phyloP scores from a whole-genome alignment of 306 rosid species.

The Citrullus amarus region DNA sequence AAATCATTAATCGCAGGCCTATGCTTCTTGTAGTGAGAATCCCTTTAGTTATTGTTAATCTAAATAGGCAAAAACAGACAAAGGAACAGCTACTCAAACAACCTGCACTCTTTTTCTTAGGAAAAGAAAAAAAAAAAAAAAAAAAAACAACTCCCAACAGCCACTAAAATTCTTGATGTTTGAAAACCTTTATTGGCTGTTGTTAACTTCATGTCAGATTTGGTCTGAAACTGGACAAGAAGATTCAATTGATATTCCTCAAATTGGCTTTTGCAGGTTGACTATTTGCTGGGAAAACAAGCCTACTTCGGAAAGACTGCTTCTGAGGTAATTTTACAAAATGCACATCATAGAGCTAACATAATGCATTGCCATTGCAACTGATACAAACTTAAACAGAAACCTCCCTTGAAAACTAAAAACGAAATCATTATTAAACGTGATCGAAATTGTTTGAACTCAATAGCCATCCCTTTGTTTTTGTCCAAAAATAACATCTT shows the following conservation, averaged over 20 bases:
- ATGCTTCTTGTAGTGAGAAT: background rate
- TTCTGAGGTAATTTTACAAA: constrained; percentile 56
- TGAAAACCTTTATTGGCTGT: background rate
- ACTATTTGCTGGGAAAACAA: constrained; percentile 79
- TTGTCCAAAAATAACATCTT: background rate
- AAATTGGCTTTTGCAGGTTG: constrained; percentile 44
- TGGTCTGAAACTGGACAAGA: background rate
- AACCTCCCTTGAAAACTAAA: background rate
- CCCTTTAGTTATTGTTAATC: background rate
- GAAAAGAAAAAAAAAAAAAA: background rate
- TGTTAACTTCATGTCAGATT: background rate
- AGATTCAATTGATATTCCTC: background rate
- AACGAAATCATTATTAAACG: background rate
- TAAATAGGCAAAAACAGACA: no score
- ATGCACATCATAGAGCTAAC: background rate
- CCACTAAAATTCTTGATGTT: background rate
- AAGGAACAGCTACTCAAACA: background rate
- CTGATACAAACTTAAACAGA: background rate
- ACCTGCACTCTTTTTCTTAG: background rate
- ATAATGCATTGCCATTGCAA: background rate
- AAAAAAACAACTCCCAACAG: background rate
- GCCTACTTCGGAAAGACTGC: constrained; percentile 76
- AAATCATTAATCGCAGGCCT: background rate
- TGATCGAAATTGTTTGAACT: background rate
- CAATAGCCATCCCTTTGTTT: background rate